A percentile compares a stretch with the other conserved stretches of the same genome.
Conservation (phyloP, 2,329 filamentous ascomycete species). For the Samsoniella hepiali region DNA sequence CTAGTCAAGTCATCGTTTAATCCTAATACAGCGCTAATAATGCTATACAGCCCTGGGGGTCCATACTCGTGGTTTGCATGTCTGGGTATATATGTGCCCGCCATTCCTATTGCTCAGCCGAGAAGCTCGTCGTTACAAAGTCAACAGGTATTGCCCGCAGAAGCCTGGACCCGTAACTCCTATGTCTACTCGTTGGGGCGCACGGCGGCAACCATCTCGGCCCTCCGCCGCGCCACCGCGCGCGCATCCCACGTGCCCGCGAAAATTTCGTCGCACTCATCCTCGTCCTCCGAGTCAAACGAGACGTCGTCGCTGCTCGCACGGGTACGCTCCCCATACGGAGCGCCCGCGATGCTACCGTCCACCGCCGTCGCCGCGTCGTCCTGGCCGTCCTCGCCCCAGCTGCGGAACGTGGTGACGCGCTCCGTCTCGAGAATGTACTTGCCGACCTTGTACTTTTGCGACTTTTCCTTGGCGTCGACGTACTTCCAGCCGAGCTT, state of each 20-base stretch:
- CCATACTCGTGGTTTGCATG: not conserved
- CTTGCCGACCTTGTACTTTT: constrained; percentile 67
- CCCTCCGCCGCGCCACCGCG: constrained; percentile 46
- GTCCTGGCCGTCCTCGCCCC: constrained; percentile 36
- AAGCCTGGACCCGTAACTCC: not conserved
- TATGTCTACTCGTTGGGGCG: not conserved
- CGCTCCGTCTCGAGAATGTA: constrained; percentile 63
- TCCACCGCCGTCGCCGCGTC: constrained; percentile 8
- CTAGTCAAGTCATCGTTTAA: constrained; percentile 6
- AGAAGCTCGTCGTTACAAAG: not conserved
- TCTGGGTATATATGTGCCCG: not conserved
- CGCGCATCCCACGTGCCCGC: constrained; percentile 58
- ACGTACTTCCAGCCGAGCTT: constrained; percentile 68
- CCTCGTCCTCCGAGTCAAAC: constrained; percentile 63
- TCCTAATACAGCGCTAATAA: not conserved
- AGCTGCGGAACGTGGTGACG: constrained; percentile 49
- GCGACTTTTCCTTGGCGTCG: constrained; percentile 55
- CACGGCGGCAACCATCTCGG: constrained; percentile 30
- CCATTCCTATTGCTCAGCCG: not conserved
- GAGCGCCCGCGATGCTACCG: not conserved
- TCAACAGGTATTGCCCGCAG: not conserved
- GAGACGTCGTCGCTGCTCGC: constrained; percentile 36
- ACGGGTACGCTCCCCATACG: constrained; percentile 16
- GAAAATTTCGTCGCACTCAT: constrained; percentile 66
- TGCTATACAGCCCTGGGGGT: not conserved